A percentile compares a stretch with the other conserved stretches of the same genome.
Conservation (phyloP, 75 land plant species). For the Adiantum capillusveneris region DNA sequence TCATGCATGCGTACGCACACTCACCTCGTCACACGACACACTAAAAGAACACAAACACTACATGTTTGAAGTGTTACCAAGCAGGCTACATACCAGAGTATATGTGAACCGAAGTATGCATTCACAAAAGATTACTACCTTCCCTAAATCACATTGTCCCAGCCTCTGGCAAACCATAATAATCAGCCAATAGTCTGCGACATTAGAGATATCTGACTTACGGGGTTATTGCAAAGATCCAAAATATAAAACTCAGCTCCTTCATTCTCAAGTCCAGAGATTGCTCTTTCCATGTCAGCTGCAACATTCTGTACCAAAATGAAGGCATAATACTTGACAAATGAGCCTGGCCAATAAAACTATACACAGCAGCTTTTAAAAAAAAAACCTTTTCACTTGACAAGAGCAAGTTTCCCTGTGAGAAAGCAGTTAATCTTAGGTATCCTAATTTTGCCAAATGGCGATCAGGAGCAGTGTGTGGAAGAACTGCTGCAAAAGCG, state of each 20-base stretch:
- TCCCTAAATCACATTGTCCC: too few relatives aligned
- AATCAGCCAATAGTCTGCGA: too few relatives aligned
- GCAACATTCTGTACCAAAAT: conserved; percentile 73
- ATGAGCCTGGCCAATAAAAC: neutral
- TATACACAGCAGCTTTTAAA: too few relatives aligned
- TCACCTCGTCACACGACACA: neutral
- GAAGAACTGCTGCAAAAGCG: conserved; percentile 60
- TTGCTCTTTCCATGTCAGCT: conserved; percentile 73
- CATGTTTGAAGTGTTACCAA: too few relatives aligned
- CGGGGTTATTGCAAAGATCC: conserved; percentile 92
- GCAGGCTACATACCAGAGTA: too few relatives aligned
- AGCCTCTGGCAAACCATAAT: too few relatives aligned
- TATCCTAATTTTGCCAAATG: conserved; percentile 70
- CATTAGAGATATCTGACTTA: conserved; percentile 19
- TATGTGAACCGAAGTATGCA: too few relatives aligned
- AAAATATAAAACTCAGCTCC: conserved; percentile 87
- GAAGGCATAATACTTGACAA: too few relatives aligned
- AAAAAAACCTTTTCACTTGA: too few relatives aligned
- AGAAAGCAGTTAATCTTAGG: conserved; percentile 74
- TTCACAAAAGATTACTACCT: too few relatives aligned
- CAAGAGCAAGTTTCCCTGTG: conserved; percentile 54
- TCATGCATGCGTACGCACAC: too few relatives aligned
- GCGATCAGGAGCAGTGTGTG: conserved; percentile 62
- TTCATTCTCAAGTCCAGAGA: conserved; percentile 58
- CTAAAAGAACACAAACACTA: too few relatives aligned